phyloP scores from a whole-genome alignment of 2,329 filamentous ascomycete genomes.

The Shiraia sp. region DNA sequence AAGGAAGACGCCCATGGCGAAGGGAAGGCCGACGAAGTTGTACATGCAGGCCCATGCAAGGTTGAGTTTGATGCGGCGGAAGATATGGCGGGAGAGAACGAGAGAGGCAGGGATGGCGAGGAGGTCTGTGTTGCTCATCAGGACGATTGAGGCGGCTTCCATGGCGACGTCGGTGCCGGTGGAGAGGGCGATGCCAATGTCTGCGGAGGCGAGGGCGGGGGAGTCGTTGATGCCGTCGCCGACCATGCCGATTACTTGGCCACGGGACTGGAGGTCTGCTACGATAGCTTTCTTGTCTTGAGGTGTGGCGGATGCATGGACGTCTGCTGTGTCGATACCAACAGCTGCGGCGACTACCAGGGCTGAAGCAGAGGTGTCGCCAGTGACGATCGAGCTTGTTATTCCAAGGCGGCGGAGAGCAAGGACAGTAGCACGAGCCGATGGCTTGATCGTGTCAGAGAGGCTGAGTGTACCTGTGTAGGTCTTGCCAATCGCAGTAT shows the following conservation, averaged over 20 bases:
- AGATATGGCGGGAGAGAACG: slow-evolving; percentile 80
- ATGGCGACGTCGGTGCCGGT: slow-evolving; percentile 96
- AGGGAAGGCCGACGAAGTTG: slow-evolving; percentile 87
- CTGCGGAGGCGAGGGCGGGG: slow-evolving; percentile 87
- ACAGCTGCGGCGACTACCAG: slow-evolving; percentile 80
- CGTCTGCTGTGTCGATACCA: slow-evolving; percentile 74
- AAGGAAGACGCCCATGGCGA: slow-evolving; percentile 95
- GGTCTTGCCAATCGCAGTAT: slow-evolving; percentile 79
- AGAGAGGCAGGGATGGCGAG: slow-evolving; percentile 91
- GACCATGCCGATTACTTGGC: slow-evolving; percentile 90
- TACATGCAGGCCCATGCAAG: slow-evolving; percentile 91
- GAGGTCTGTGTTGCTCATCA: slow-evolving; percentile 90
- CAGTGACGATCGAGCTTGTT: slow-evolving; percentile 88
- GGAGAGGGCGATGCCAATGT: slow-evolving; percentile 90
- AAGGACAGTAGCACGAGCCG: slow-evolving; percentile 76
- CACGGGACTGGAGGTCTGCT: slow-evolving; percentile 70
- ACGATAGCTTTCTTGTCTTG: slow-evolving; percentile 90
- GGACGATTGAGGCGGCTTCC: slow-evolving; percentile 93
- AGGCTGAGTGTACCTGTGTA: slow-evolving; percentile 85
- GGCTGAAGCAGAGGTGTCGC: slow-evolving; percentile 84
- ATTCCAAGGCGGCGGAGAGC: slow-evolving; percentile 85
- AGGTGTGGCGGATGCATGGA: slow-evolving; percentile 86
- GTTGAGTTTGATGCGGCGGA: slow-evolving; percentile 91
- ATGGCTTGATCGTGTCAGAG: slow-evolving; percentile 88
- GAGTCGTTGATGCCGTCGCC: slow-evolving; percentile 98